A percentile compares a stretch with the other conserved stretches of the same genome.
These are phyloP conservation scores for Uronychia setigera DNA, from an alignment of 73 alveolate species.

Conservation along the genomic window DNA sequence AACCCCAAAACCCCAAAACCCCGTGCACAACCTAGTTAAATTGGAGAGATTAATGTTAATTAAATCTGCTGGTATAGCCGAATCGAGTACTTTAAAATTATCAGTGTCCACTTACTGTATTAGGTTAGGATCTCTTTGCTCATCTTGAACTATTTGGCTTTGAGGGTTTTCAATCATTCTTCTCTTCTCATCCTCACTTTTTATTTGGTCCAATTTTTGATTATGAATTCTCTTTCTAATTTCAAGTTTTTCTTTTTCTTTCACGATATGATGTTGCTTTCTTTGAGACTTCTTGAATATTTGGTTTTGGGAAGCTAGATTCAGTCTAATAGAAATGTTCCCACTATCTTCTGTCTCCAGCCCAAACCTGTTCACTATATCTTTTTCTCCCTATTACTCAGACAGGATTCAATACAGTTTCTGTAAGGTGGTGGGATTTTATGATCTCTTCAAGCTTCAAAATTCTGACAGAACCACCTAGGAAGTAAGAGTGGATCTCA, in stretches of 20 bases:
- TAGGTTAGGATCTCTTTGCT: too few relatives aligned
- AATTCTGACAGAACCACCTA: conserved; percentile 71
- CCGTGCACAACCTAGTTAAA: not conserved
- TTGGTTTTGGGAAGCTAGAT: conserved; percentile 16
- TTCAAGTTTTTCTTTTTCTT: conserved; percentile 34
- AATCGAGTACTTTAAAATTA: too few relatives aligned
- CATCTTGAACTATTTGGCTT: too few relatives aligned
- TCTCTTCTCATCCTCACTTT: not conserved
- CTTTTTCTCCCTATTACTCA: conserved; percentile 52
- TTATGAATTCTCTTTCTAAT: conserved; percentile 19
- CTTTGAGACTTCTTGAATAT: conserved; percentile 3
- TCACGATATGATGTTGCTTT: conserved; percentile 14
- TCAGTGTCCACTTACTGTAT: too few relatives aligned
- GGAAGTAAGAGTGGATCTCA: conserved; percentile 69
- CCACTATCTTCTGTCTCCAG: conserved; percentile 65
- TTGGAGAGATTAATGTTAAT: not conserved
- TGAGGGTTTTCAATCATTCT: not conserved
- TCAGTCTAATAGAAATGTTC: conserved; percentile 18
- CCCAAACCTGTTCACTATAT: conserved; percentile 50
- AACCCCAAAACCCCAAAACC: conserved; percentile 41
- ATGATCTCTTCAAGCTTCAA: conserved; percentile 56
- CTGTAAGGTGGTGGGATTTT: conserved; percentile 35
- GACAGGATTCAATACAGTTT: too few relatives aligned
- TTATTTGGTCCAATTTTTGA: conserved; percentile 2
- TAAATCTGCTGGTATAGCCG: not conserved